phyloP scores from a whole-genome alignment of 1,284 basidiomycete species.

The Rhodotorula mucilaginosa region DNA sequence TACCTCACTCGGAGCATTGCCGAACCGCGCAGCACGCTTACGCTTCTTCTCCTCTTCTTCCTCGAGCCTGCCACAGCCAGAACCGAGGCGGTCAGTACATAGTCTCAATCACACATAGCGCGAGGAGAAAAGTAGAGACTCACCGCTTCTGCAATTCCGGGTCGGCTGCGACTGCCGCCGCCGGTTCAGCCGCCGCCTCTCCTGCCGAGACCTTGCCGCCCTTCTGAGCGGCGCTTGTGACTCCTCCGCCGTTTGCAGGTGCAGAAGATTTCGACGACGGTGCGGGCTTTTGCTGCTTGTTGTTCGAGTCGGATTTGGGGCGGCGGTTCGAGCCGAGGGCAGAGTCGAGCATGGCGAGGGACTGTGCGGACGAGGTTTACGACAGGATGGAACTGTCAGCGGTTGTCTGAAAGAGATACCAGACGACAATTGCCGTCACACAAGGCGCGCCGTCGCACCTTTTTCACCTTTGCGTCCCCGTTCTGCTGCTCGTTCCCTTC shows the following conservation, averaged over 20 bases:
- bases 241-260: conserved; percentile 1
- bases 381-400: neutral
- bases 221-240: neutral
- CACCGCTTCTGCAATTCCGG: conserved; percentile 28
- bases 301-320: conserved; percentile 2
- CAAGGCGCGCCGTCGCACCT: conserved; percentile 15
- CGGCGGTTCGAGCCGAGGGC: conserved; percentile 27
- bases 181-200: conserved; percentile 16
- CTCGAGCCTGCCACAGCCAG: conserved; percentile 13
- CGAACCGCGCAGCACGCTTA: conserved; percentile 52
- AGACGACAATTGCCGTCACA: neutral
- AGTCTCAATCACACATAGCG: no score
- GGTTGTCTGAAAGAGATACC: no score
- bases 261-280: conserved; percentile 7
- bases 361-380: neutral
- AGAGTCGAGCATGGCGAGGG: conserved; percentile 27
- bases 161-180: conserved; percentile 22
- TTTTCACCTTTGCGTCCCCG: conserved; percentile 16
- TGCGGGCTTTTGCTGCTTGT: neutral
- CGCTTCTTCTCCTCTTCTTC: conserved; percentile 53
- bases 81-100: neutral
- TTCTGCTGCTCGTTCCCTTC: neutral
- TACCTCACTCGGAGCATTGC: no score
- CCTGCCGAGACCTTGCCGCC: neutral
- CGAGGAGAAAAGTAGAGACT: neutral